These are phyloP conservation scores for Candida pseudoglaebosa DNA, from an alignment of 805 yeast genomes.

Conservation along the genomic window DNA sequence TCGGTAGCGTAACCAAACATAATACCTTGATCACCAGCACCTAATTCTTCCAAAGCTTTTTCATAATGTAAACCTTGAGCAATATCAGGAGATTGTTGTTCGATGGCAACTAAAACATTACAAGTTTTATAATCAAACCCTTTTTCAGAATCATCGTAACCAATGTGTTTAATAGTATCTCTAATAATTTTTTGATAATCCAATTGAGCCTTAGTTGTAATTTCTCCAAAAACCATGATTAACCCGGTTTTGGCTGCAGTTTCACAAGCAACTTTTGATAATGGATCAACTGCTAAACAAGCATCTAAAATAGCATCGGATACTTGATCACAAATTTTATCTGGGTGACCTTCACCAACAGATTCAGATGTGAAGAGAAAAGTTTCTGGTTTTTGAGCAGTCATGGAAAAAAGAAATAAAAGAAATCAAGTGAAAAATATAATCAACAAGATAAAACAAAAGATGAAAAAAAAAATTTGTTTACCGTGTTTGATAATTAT, in stretches of 20 bases:
- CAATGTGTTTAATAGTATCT: constrained; percentile 97
- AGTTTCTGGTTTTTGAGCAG: constrained; percentile 22
- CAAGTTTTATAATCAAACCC: constrained; percentile 99
- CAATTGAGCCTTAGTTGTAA: constrained; percentile 91
- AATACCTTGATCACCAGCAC: constrained; percentile 99
- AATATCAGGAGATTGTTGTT: constrained; percentile 98
- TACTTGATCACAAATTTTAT: constrained; percentile 97
- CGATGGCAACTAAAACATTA: constrained; percentile 97
- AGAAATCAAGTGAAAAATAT: not conserved
- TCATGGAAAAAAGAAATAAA: constrained; percentile 4
- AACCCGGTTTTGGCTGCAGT: constrained; percentile 99
- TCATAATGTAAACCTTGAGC: constrained; percentile 99
- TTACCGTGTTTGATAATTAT: no score
- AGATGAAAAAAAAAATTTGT: no score
- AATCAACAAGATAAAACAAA: not conserved
- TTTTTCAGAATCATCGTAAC: constrained; percentile 92
- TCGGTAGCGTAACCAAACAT: constrained; percentile 99
- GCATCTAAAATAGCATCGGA: constrained; percentile 98
- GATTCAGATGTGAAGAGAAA: constrained; percentile 81
- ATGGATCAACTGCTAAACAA: constrained; percentile 91
- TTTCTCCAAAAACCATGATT: constrained; percentile 99
- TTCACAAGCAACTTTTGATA: constrained; percentile 98
- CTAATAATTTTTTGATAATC: constrained; percentile 98
- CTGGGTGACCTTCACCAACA: constrained; percentile 94
- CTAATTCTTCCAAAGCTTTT: constrained; percentile 91